Conservation (phyloP, 768 basidiomycete species). For the Rhizopogon vinicolor region DNA sequence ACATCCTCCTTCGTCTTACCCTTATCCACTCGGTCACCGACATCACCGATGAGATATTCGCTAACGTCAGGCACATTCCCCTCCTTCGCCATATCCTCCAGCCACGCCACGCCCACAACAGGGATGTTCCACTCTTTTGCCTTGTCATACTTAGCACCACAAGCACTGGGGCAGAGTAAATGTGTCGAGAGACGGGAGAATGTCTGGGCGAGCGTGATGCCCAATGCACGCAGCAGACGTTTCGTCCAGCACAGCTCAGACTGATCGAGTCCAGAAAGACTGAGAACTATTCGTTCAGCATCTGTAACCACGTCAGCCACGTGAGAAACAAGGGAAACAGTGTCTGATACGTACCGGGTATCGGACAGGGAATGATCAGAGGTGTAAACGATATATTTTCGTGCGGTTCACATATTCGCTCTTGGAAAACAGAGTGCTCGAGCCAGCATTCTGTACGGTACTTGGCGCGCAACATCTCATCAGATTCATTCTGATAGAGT, state of each 20-base stretch:
- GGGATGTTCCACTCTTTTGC: constrained; percentile 77
- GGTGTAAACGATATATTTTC: constrained; percentile 73
- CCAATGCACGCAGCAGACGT: constrained; percentile 64
- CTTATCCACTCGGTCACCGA: constrained; percentile 10
- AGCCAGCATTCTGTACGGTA: constrained; percentile 94
- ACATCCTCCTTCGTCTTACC: constrained; percentile 28
- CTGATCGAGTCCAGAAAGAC: constrained; percentile 73
- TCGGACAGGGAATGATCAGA: constrained; percentile 51
- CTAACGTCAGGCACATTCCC: constrained; percentile 42
- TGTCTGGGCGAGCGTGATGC: constrained; percentile 48
- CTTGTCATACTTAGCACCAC: constrained; percentile 73
- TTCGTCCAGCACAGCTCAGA: constrained; percentile 63
- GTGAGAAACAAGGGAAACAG: neutral
- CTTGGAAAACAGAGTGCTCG: constrained; percentile 77
- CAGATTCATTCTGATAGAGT: constrained; percentile 54
- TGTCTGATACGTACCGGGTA: constrained; percentile 42
- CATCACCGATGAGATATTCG: constrained; percentile 26
- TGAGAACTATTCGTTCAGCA: constrained; percentile 52
- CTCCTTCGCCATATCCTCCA: constrained; percentile 50
- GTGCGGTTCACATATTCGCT: constrained; percentile 60
- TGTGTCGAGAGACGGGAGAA: constrained; percentile 74
- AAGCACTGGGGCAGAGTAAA: constrained; percentile 68
- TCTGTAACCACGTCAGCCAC: constrained; percentile 30
- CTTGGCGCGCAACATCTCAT: constrained; percentile 39
- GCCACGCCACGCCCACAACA: constrained; percentile 69